Conservation (phyloP, 371 early-diverging fungal species). For the Mucor saturninus region DNA sequence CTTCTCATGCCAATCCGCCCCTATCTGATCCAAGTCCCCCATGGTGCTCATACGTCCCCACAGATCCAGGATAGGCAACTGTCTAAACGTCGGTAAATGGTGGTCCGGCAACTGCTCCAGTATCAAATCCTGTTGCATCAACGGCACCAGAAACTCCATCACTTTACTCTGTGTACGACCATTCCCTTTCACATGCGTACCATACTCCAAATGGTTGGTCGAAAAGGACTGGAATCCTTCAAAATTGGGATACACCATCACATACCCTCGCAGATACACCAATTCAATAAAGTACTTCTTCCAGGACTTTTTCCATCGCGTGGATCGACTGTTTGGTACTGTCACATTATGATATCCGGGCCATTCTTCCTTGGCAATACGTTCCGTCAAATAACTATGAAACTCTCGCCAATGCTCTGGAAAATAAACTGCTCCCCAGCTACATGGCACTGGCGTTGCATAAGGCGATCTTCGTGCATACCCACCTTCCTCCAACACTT, state of each 20-base stretch:
- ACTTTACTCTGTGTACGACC: constrained; percentile 43
- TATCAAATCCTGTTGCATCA: constrained; percentile 57
- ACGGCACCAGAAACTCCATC: constrained; percentile 59
- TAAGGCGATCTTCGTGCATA: constrained; percentile 55
- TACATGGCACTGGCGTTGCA: constrained; percentile 64
- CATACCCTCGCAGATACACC: constrained; percentile 63
- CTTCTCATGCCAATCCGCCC: constrained; percentile 42
- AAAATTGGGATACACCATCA: constrained; percentile 72
- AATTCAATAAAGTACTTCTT: constrained; percentile 71
- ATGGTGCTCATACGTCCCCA: constrained; percentile 58
- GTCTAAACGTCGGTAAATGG: constrained; percentile 43
- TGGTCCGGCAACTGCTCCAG: constrained; percentile 23
- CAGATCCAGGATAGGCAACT: constrained; percentile 58
- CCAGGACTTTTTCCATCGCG: constrained; percentile 69
- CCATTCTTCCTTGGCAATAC: constrained; percentile 39
- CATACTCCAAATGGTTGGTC: constrained; percentile 69
- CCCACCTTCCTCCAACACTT: constrained; percentile 12
- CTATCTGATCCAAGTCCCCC: constrained; percentile 47
- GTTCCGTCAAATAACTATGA: constrained; percentile 57
- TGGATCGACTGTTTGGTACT: constrained; percentile 61
- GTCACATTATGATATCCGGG: constrained; percentile 32
- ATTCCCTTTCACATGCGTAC: constrained; percentile 58
- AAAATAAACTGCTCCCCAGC: constrained; percentile 74
- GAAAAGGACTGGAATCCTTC: constrained; percentile 65
- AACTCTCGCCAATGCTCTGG: constrained; percentile 74